phyloP scores from a whole-genome alignment of 179 eudicot genomes.

The Sideroxylon spinosum region DNA sequence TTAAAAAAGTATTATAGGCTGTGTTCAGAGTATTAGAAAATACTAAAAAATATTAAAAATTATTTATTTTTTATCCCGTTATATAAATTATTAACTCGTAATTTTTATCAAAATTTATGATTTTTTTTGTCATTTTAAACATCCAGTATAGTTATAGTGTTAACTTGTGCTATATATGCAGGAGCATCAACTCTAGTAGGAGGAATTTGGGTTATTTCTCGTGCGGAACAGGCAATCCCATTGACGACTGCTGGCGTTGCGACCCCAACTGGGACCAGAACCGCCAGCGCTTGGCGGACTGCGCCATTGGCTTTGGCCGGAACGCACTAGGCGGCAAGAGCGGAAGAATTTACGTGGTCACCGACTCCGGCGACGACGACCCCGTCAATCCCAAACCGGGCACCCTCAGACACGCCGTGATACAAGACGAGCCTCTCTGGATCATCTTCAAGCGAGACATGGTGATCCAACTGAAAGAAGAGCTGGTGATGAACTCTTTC shows the following conservation, averaged over 20 bases:
- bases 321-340: slow-evolving; percentile 49
- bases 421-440: slow-evolving; percentile 54
- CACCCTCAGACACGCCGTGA: slow-evolving; percentile 46
- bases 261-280: slow-evolving; percentile 46
- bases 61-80: too few species aligned
- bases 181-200: slow-evolving; percentile 50
- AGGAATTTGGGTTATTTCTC: slow-evolving; percentile 45
- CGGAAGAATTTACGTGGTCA: slow-evolving; percentile 48
- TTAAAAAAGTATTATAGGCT: too few species aligned
- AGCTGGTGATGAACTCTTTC: slow-evolving; percentile 50
- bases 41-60: too few species aligned
- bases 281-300: slow-evolving; percentile 56
- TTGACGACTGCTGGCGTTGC: slow-evolving; percentile 68
- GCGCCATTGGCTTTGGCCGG: slow-evolving; percentile 62
- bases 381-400: slow-evolving; percentile 49
- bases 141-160: too few species aligned
- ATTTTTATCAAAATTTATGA: too few species aligned
- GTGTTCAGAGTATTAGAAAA: too few species aligned
- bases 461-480: slow-evolving; percentile 43
- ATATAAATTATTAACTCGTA: too few species aligned
- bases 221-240: slow-evolving; percentile 59
- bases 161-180: slow-evolving; percentile 3
- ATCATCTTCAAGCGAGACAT: slow-evolving; percentile 48
- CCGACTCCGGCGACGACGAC: slow-evolving; percentile 44
- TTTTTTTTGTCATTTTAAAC: too few species aligned